Base-by-base conservation (phyloP, 768 basidiomycete genomes). In the Boletus pseudopeckii region DNA sequence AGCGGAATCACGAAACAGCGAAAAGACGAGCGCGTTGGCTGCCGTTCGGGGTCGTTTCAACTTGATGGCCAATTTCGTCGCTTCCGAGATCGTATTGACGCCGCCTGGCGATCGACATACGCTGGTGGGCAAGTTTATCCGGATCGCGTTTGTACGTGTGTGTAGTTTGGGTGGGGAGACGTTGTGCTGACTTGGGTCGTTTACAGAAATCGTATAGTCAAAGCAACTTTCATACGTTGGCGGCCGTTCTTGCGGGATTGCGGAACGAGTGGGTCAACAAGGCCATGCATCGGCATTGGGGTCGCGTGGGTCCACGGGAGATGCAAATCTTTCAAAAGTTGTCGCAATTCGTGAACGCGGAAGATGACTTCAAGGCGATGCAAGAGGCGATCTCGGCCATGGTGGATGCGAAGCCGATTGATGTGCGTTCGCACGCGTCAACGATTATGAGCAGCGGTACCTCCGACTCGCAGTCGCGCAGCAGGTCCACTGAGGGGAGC, bases 1-100 rank as follows among this genome's bases (percentile, higher is more conserved):
- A 65, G 77, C 76, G 2, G 87, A 88, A 60, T 75, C 77, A 24
- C 74, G 78, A 11, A 76, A 74, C 56, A 67, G 75, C 14, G 74
- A 84, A 37, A 88, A 83, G 71, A 86, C 85, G 41, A 87, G 81
- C 52, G 86, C 87, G 24, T 72, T 93, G 55, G 82, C 82, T 3
- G 85, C 83, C 37, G 79, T 92, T 28, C 81, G 91, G 39, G 87
- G 86, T 13, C 80, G 92, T 22, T 95, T 93, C 73, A 92, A 93
- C 64, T 72, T 95, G 42, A 82, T 92, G 71, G 83, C 85, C 2
- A 85, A 86, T 61, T 97, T 93, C 61, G 81, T 86, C 7, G 74
- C 82, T 20, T 85, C 89, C 4, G 94, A 97, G 72, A 80, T 96
- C 48, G 80, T 92, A 22, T 72, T 92, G 52, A 88, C 92, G 1